These are phyloP conservation scores for Aureobasidium sp. DNA, from an alignment of 2,329 filamentous ascomycete species.

Conservation along the genomic window DNA sequence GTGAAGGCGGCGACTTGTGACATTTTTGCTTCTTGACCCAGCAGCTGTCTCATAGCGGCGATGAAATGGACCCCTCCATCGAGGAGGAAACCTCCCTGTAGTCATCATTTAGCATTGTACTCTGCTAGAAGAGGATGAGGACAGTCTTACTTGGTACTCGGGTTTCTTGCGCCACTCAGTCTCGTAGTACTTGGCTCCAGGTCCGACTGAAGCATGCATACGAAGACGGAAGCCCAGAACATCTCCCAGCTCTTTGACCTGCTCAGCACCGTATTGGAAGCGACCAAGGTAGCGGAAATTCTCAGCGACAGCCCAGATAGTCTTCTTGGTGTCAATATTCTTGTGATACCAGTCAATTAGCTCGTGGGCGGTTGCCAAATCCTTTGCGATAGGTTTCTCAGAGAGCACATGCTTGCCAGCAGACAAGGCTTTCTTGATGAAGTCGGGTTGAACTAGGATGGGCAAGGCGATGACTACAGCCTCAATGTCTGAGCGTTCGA, in stretches of 20 bases:
- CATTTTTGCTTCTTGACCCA: slow-evolving; percentile 45
- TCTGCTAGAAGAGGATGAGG: too few species aligned
- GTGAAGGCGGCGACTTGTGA: slow-evolving; percentile 49
- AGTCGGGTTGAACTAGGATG: slow-evolving; percentile 37
- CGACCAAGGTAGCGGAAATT: slow-evolving; percentile 61
- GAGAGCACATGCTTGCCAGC: slow-evolving; percentile 51
- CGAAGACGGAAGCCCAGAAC: slow-evolving; percentile 49
- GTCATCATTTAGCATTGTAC: not conserved
- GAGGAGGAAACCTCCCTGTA: slow-evolving; percentile 61
- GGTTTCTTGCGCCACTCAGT: slow-evolving; percentile 61
- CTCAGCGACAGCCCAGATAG: slow-evolving; percentile 59
- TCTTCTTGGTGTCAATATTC: slow-evolving; percentile 33
- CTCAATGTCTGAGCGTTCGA: slow-evolving; percentile 40
- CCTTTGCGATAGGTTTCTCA: slow-evolving; percentile 49
- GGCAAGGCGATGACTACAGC: slow-evolving; percentile 48
- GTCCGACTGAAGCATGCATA: slow-evolving; percentile 39
- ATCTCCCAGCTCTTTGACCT: slow-evolving; percentile 47
- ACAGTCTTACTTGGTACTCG: slow-evolving; percentile 46
- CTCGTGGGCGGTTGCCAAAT: slow-evolving; percentile 46
- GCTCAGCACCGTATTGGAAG: slow-evolving; percentile 46
- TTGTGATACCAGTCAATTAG: slow-evolving; percentile 43
- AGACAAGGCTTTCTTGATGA: slow-evolving; percentile 42
- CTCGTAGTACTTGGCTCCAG: slow-evolving; percentile 50
- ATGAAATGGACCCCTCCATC: slow-evolving; percentile 70
- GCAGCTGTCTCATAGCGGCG: slow-evolving; percentile 55